A percentile compares a stretch with the other conserved stretches of the same genome.
Conservation (phyloP, 768 basidiomycete genomes). For the Solioccasus polychromus region DNA sequence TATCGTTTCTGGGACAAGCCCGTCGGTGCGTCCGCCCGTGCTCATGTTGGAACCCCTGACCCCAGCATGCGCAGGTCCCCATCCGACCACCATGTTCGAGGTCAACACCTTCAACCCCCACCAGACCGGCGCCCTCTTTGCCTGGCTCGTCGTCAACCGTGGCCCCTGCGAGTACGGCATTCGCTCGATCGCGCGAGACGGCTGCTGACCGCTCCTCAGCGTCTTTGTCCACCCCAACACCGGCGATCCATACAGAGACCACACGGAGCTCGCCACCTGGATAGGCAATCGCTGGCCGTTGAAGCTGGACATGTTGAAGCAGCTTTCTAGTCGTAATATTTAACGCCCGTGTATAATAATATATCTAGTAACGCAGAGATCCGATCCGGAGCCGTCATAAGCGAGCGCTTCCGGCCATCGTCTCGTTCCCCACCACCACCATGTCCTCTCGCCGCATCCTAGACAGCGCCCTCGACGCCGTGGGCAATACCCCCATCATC, state of each 20-base stretch:
- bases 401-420: neutral
- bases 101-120: conserved; percentile 65
- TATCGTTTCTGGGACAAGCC: conserved; percentile 62
- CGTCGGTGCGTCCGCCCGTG: conserved; percentile 38
- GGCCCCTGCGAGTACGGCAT: conserved; percentile 68
- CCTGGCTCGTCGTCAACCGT: conserved; percentile 64
- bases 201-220: conserved; percentile 31
- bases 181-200: neutral
- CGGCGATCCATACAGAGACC: conserved; percentile 50
- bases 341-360: too few species aligned
- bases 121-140: conserved; percentile 66
- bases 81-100: conserved; percentile 72
- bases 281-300: conserved; percentile 64
- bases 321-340: neutral
- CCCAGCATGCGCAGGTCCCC: conserved; percentile 50
- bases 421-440: conserved; percentile 20
- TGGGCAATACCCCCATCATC: conserved; percentile 90
- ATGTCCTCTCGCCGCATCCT: conserved; percentile 48
- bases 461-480: conserved; percentile 76
- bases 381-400: conserved; percentile 13
- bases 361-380: neutral
- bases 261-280: conserved; percentile 63
- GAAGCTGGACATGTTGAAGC: conserved; percentile 39
- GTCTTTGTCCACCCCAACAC: conserved; percentile 75
- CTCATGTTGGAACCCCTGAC: neutral